Conservation (phyloP, 2,329 filamentous ascomycete species). For the Aspergillus niger region DNA sequence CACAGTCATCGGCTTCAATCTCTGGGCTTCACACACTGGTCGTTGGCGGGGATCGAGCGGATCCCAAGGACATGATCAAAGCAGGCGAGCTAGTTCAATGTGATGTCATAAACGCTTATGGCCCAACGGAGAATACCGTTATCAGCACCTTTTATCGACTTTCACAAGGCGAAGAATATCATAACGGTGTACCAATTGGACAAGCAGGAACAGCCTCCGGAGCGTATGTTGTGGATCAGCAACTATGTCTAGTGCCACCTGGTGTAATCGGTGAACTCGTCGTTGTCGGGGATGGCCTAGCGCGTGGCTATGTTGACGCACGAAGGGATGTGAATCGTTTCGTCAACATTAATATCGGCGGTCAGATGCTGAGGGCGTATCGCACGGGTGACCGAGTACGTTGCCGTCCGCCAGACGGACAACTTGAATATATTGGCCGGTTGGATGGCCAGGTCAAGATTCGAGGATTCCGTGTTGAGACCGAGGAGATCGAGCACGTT, state of each 20-base stretch:
- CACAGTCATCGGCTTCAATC: background rate
- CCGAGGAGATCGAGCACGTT: conserved; percentile 6
- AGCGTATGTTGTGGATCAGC: background rate
- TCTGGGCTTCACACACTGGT: background rate
- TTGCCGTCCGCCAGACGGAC: conserved; percentile 1
- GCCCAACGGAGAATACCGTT: conserved; percentile 7
- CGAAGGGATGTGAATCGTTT: background rate
- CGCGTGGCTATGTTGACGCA: background rate
- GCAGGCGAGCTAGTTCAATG: background rate
- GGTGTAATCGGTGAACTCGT: conserved; percentile 8
- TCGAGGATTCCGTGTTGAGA: conserved; percentile 6
- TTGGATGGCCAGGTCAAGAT: conserved; percentile 11
- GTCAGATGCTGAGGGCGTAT: background rate
- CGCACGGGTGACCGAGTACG: conserved; percentile 4
- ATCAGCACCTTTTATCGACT: background rate
- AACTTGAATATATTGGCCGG: conserved; percentile 6
- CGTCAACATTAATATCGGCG: background rate
- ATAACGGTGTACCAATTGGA: background rate
- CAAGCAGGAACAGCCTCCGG: background rate
- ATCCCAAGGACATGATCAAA: background rate
- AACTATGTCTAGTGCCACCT: background rate
- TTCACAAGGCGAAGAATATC: background rate
- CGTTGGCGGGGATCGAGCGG: conserved; percentile 7
- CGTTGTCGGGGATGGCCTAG: conserved; percentile 1
- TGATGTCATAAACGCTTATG: background rate